Percentiles rank a stretch among this genome's conserved stretches.
These are phyloP conservation scores for Rossbeevera mucosa DNA, from an alignment of 768 basidiomycete genomes.

Conservation along the genomic window DNA sequence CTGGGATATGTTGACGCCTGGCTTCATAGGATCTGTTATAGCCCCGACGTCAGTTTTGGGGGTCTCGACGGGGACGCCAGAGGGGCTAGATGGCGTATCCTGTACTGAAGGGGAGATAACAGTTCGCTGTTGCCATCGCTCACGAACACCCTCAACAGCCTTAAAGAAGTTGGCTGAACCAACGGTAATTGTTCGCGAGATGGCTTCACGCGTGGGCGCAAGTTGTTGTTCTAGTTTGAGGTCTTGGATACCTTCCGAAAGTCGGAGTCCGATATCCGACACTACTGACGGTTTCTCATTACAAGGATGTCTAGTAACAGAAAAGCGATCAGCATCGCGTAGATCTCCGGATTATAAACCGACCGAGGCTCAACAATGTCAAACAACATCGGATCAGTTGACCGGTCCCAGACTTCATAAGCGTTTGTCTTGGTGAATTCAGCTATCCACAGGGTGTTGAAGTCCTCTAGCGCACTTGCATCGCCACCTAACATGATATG, in stretches of 20 bases:
- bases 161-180: constrained; percentile 83
- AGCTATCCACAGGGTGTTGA: constrained; percentile 82
- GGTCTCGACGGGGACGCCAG: constrained; percentile 26
- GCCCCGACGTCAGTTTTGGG: constrained; percentile 25
- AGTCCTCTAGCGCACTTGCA: constrained; percentile 64
- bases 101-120: constrained; percentile 23
- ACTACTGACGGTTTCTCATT: constrained; percentile 86
- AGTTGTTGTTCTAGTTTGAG: constrained; percentile 89
- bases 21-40: constrained; percentile 14
- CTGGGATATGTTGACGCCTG: constrained; percentile 9
- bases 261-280: constrained; percentile 84
- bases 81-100: constrained; percentile 17
- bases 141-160: constrained; percentile 85
- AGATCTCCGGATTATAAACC: constrained; percentile 1
- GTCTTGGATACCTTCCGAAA: constrained; percentile 92
- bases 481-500: constrained; percentile 43
- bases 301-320: constrained; percentile 74
- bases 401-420: constrained; percentile 83
- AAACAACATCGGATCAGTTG: constrained; percentile 89
- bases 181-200: constrained; percentile 66
- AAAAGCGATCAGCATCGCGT: not conserved
- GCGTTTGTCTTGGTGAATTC: constrained; percentile 88
- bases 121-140: constrained; percentile 55
- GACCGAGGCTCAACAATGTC: constrained; percentile 94
- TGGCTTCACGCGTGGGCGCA: constrained; percentile 88